Evolutionary conservation across 805 yeast genomes (phyloP), one percentile per base, ranked within the genome.

Genomic region (Zygosaccharomyces bisporus): DNA sequence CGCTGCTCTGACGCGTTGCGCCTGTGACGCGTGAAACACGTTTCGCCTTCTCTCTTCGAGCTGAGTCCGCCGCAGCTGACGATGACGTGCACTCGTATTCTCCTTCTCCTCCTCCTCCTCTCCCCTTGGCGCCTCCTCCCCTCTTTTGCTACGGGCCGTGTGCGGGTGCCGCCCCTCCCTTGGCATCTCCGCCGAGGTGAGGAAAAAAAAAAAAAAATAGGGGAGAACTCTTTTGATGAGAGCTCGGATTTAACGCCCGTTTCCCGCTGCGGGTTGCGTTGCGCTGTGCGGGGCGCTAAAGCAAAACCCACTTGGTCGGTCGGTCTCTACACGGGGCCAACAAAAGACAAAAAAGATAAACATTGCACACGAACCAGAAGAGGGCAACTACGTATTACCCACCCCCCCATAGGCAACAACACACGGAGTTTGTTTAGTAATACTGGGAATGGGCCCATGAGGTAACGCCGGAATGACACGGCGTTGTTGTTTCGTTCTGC

Each of bases 1-100:
- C 43, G 23, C 29, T 18, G 13, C 24, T 39, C 14, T 42, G 40
- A 32, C 19, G 8, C 31, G 27, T 31, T 30, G 9, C 33, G 12
- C 20, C 29, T 6, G 19, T 17, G 20, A 13, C 24, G 23, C 41
- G 25, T 6, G 19, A 16, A 13, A 13, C 24, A 17, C 41, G 25
- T 21, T 21, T 21, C 25, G 25, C 9, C 8, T 21, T 21, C 9
- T 21, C 9, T 21, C 25, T 9, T 21, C 25, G 30, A 21, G 17
- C 29, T n/a, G n/a, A n/a, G n/a, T n/a, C n/a, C n/a, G n/a, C n/a
- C n/a, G n/a, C n/a, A n/a, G n/a, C n/a, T 23, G 17, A 18, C 42
- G 42, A 39, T 25, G 30, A 25, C 30, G 30, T 21, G n/a, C 34
- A 7, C 7, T 30, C 10, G 34, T 6, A 12, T 12, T 17, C 35